Evolutionary conservation across 2,329 filamentous ascomycete genomes (phyloP).

Genomic region (Diaporthe citriasiana): DNA sequence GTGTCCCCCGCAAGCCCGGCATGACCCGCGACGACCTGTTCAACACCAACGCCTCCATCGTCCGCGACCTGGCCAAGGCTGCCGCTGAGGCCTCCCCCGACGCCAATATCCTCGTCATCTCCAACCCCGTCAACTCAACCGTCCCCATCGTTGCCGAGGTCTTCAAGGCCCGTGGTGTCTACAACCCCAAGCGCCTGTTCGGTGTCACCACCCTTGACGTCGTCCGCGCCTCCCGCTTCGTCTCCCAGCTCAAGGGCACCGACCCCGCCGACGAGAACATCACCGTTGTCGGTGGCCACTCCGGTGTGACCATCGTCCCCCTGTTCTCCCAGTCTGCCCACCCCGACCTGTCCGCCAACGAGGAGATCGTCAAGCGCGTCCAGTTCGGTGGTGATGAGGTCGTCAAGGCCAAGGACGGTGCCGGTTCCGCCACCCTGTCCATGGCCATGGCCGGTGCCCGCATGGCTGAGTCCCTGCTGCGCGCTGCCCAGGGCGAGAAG

Average conservation of each 20-base stretch:
- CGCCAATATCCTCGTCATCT: constrained; percentile 96
- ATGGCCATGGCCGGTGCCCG: constrained; percentile 96
- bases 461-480: constrained; percentile 91
- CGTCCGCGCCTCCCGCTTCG: constrained; percentile 97
- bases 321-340: constrained; percentile 95
- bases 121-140: constrained; percentile 99
- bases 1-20: constrained; percentile 98
- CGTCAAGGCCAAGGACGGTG: constrained; percentile 98
- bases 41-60: constrained; percentile 99
- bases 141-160: constrained; percentile 98
- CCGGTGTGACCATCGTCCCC: constrained; percentile 97
- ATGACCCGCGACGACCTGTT: constrained; percentile 99
- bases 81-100: constrained; percentile 89
- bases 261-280: constrained; percentile 95
- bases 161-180: constrained; percentile 95
- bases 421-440: constrained; percentile 95
- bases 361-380: constrained; percentile 89
- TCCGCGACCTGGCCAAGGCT: constrained; percentile 97
- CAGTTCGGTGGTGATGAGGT: constrained; percentile 99
- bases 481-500: constrained; percentile 93
- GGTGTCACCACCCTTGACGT: constrained; percentile 99
- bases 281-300: constrained; percentile 97
- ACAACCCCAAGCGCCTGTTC: constrained; percentile 99
- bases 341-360: constrained; percentile 83
- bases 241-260: constrained; percentile 91